A percentile compares a stretch with the other conserved stretches of the same genome.
Conservation (phyloP, 2,329 filamentous ascomycete genomes). For the Aspergillus fumigatus region DNA sequence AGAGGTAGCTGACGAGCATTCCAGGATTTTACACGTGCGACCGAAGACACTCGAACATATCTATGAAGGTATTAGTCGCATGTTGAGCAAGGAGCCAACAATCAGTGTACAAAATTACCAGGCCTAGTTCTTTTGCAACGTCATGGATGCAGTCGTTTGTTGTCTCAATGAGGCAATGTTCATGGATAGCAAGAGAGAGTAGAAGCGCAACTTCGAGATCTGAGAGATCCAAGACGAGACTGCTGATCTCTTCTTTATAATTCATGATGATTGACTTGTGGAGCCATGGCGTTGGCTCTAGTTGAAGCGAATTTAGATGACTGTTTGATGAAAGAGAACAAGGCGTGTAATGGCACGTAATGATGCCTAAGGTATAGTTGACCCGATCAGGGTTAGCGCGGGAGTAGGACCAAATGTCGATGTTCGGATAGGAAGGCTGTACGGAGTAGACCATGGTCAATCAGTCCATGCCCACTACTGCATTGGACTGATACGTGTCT, state of each 20-base stretch:
- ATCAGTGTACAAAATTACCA: constrained; percentile 46
- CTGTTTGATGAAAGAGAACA: background rate
- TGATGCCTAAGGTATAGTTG: background rate
- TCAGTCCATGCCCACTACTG: background rate
- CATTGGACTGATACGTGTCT: background rate
- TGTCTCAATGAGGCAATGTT: constrained; percentile 86
- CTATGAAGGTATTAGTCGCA: constrained; percentile 34
- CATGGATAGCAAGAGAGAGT: constrained; percentile 71
- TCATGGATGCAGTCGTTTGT: constrained; percentile 58
- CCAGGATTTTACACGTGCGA: constrained; percentile 63
- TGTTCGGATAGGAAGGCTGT: background rate
- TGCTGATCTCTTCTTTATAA: constrained; percentile 46
- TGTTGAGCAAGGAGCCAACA: background rate
- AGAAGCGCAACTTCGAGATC: constrained; percentile 85
- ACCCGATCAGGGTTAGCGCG: background rate
- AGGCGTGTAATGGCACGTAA: background rate
- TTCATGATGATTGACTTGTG: constrained; percentile 9
- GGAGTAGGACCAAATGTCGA: background rate
- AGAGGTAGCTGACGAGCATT: constrained; percentile 68
- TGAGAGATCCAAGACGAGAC: constrained; percentile 71
- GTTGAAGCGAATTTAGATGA: background rate
- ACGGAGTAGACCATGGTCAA: background rate
- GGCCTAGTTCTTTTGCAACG: constrained; percentile 67
- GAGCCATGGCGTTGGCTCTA: constrained; percentile 2
- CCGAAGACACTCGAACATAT: constrained; percentile 68